These are phyloP conservation scores for Pleurostoma richardsiae DNA, from an alignment of 2,329 filamentous ascomycete genomes.

Conservation along the genomic window DNA sequence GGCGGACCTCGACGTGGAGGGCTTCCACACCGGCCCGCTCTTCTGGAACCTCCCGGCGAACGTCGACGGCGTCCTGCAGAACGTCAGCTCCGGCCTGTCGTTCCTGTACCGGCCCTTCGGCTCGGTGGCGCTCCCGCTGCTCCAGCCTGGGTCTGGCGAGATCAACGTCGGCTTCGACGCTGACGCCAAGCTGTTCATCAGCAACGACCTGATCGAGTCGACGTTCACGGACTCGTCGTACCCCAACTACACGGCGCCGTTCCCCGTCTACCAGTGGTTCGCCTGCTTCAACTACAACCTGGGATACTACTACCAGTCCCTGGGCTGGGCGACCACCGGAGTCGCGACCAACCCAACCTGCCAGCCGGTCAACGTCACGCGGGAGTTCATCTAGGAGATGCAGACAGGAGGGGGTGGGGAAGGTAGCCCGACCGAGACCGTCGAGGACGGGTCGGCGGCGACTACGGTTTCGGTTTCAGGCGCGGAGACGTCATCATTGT, in stretches of 20 bases:
- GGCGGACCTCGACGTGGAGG: conserved; percentile 6
- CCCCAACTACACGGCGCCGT: conserved; percentile 8
- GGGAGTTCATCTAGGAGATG: conserved; percentile 5
- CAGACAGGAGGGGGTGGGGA: too few species aligned
- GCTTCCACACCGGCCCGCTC: conserved; percentile 17
- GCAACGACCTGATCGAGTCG: conserved; percentile 19
- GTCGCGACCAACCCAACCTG: conserved; percentile 29
- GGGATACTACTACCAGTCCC: conserved; percentile 26
- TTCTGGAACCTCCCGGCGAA: conserved; percentile 20
- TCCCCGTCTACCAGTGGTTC: conserved; percentile 24
- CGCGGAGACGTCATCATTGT: too few species aligned
- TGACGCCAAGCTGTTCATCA: conserved; percentile 19
- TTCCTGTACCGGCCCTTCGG: conserved; percentile 15
- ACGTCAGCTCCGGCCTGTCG: conserved; percentile 12
- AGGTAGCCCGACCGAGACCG: too few species aligned
- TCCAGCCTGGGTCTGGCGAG: conserved; percentile 11
- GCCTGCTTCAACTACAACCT: conserved; percentile 25
- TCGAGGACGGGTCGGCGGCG: too few species aligned
- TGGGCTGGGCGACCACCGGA: conserved; percentile 21
- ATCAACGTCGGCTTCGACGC: conserved; percentile 21
- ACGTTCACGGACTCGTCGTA: conserved; percentile 14
- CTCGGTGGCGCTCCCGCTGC: conserved; percentile 24
- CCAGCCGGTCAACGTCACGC: conserved; percentile 21
- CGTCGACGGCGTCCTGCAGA: conserved; percentile 7
- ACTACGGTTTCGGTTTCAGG: too few species aligned